phyloP scores from a whole-genome alignment of 2,329 filamentous ascomycete species.

The Cercospora sesami region DNA sequence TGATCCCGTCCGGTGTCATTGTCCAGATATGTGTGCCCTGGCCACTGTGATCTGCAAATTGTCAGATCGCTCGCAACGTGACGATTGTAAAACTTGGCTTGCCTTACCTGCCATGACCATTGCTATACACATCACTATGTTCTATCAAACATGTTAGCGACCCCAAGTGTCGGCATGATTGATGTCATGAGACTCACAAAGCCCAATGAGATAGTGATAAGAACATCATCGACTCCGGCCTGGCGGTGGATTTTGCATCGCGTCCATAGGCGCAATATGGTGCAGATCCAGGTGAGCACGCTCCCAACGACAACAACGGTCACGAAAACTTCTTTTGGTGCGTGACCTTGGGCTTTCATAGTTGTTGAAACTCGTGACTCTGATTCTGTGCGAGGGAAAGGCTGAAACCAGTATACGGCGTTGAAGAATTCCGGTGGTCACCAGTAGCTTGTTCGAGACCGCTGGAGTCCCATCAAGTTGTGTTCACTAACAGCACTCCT shows the following conservation, averaged over 20 bases:
- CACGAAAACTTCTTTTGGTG: background rate
- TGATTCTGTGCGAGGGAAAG: background rate
- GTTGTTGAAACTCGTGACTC: background rate
- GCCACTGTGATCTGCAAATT: background rate
- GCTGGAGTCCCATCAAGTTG: background rate
- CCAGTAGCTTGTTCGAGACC: background rate
- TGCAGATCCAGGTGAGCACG: slow-evolving; percentile 2
- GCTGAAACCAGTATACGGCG: background rate
- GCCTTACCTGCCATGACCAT: slow-evolving; percentile 1
- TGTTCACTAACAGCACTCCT: background rate
- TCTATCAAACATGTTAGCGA: background rate
- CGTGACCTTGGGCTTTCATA: background rate
- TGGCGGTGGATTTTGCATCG: slow-evolving; percentile 5
- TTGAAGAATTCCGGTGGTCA: background rate
- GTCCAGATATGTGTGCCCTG: slow-evolving; percentile 1
- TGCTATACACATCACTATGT: slow-evolving; percentile 5
- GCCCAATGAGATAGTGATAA: background rate
- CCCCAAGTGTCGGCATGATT: background rate
- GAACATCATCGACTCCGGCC: slow-evolving; percentile 2
- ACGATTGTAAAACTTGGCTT: background rate
- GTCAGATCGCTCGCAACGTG: background rate
- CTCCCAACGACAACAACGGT: background rate
- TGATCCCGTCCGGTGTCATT: background rate
- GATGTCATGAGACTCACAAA: background rate
- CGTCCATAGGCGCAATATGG: slow-evolving; percentile 7